Conservation (phyloP, 108 stramenopile genomes). For the Fragilaria crotonensis region DNA sequence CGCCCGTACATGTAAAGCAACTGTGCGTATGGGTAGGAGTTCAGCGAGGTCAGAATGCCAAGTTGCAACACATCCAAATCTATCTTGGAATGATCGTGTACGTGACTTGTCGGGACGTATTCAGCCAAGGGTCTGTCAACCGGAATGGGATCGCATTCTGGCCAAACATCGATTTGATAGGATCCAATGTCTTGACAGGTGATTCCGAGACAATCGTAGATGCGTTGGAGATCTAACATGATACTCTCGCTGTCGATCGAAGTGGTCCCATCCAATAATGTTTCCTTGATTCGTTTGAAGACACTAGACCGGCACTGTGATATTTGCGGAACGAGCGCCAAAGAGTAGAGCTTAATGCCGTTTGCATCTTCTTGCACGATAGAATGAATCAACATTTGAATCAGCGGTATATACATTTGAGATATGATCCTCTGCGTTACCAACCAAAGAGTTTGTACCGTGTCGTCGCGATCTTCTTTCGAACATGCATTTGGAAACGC, state of each 20-base stretch:
- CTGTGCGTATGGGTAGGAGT: conserved; percentile 38
- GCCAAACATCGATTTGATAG: conserved; percentile 14
- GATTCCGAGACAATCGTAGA: conserved; percentile 70
- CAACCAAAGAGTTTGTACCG: conserved; percentile 42
- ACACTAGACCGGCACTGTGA: conserved; percentile 64
- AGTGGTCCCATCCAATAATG: conserved; percentile 36
- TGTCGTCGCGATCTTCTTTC: conserved; percentile 22
- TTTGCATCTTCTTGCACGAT: conserved; percentile 29
- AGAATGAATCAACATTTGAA: conserved; percentile 61
- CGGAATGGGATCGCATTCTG: conserved; percentile 21
- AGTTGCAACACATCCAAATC: conserved; percentile 75
- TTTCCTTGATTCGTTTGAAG: conserved; percentile 54
- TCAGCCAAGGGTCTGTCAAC: conserved; percentile 36
- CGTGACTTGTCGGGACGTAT: conserved; percentile 44
- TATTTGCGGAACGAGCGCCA: conserved; percentile 68
- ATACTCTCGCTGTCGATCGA: conserved; percentile 33
- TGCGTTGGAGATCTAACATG: conserved; percentile 41
- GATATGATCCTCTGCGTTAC: conserved; percentile 46
- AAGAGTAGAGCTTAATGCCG: conserved; percentile 44
- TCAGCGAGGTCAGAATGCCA: conserved; percentile 27
- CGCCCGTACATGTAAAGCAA: conserved; percentile 63
- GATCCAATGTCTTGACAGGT: conserved; percentile 65
- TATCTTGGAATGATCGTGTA: conserved; percentile 21
- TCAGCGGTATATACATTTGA: conserved; percentile 58
- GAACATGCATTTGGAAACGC: conserved; percentile 34